Evolutionary conservation across 2,329 filamentous ascomycete species (phyloP).

Genomic region (Ceratocystis eucalypticola): DNA sequence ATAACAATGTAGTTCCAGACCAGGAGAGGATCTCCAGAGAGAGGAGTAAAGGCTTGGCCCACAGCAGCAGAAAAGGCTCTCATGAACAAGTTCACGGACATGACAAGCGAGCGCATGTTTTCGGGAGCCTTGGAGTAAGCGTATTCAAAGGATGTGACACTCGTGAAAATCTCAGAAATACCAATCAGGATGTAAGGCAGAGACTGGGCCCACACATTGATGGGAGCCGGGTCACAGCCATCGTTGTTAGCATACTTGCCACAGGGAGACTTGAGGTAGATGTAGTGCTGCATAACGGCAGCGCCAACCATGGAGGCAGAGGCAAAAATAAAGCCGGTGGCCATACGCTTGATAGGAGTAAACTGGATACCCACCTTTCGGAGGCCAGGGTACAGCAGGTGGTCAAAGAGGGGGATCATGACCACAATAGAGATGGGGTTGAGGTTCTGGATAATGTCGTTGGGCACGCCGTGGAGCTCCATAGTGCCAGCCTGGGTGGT

Average conservation of each 20-base stretch:
- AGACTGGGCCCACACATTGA: slow-evolving; percentile 51
- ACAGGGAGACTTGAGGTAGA: slow-evolving; percentile 51
- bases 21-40: slow-evolving; percentile 50
- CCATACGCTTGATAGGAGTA: slow-evolving; percentile 64
- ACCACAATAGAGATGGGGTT: slow-evolving; percentile 64
- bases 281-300: slow-evolving; percentile 45
- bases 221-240: slow-evolving; percentile 40
- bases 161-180: slow-evolving; percentile 40
- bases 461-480: slow-evolving; percentile 57
- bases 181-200: slow-evolving; percentile 40
- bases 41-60: slow-evolving; percentile 51
- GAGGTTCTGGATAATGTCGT: slow-evolving; percentile 64
- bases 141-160: slow-evolving; percentile 54
- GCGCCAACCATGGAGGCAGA: slow-evolving; percentile 47
- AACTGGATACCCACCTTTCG: slow-evolving; percentile 51
- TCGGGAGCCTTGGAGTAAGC: slow-evolving; percentile 65
- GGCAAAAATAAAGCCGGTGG: slow-evolving; percentile 53
- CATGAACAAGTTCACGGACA: slow-evolving; percentile 56
- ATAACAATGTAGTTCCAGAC: slow-evolving; percentile 59
- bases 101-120: slow-evolving; percentile 70
- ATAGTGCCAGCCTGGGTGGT: slow-evolving; percentile 53
- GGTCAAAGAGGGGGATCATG: slow-evolving; percentile 59
- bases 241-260: slow-evolving; percentile 39
- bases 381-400: slow-evolving; percentile 54
- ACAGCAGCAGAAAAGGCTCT: slow-evolving; percentile 55